Conservation (phyloP, 257 asterid species). For the Mitragyna speciosa region DNA sequence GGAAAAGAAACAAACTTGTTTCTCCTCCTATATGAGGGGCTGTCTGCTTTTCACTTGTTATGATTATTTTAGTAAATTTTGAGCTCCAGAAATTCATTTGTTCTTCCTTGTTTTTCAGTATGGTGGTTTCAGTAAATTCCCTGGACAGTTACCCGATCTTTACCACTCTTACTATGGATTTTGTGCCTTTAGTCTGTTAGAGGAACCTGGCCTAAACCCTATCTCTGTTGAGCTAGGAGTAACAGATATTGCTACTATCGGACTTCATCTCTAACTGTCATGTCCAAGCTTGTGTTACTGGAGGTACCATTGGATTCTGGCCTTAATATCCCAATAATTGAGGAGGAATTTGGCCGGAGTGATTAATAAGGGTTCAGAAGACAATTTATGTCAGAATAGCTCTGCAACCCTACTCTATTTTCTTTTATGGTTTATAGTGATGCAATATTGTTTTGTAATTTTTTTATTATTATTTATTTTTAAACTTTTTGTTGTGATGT, state of each 20-base stretch:
- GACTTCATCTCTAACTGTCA: slow-evolving; percentile 32
- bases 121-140: slow-evolving; percentile 95
- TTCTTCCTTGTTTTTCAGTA: slow-evolving; percentile 43
- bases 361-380: background rate
- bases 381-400: background rate
- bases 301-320: background rate
- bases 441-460: background rate
- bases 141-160: slow-evolving; percentile 71
- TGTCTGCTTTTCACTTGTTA: background rate
- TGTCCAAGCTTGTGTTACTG: slow-evolving; percentile 5
- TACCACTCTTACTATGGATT: slow-evolving; percentile 86
- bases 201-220: slow-evolving; percentile 60
- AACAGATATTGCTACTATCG: slow-evolving; percentile 45
- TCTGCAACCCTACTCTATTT: background rate
- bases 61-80: background rate
- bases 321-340: background rate
- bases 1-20: background rate
- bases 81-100: background rate
- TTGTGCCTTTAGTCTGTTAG: slow-evolving; percentile 79
- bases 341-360: background rate
- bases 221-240: slow-evolving; percentile 68
- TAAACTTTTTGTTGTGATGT: background rate
- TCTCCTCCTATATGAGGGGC: background rate
- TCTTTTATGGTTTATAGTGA: background rate
- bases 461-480: background rate